Evolutionary conservation across 352 stramenopile species (phyloP).

Genomic region (Globisporangium middletonii): DNA sequence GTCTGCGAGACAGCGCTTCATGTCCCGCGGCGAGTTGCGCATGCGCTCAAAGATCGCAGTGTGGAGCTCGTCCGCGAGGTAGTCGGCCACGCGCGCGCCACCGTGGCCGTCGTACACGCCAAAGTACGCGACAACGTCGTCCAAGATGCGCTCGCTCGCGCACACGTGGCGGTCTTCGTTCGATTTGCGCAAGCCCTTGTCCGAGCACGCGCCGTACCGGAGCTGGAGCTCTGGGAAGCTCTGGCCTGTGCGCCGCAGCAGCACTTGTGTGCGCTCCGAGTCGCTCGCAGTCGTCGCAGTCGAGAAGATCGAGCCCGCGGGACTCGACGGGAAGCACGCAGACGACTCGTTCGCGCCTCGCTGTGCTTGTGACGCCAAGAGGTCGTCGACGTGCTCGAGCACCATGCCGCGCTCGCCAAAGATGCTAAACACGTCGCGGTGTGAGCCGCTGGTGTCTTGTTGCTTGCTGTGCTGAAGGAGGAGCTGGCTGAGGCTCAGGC

Average conservation of each 20-base stretch:
- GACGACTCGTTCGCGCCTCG: conserved; percentile 8
- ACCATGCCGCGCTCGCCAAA: conserved; percentile 75
- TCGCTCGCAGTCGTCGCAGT: conserved; percentile 70
- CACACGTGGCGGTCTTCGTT: conserved; percentile 76
- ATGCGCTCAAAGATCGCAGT: conserved; percentile 50
- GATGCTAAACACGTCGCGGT: conserved; percentile 85
- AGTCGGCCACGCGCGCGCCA: conserved; percentile 60
- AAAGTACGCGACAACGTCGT: conserved; percentile 74
- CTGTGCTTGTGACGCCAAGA: conserved; percentile 10
- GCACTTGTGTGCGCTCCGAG: conserved; percentile 59
- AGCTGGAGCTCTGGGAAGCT: conserved; percentile 46
- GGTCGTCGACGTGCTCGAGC: conserved; percentile 30
- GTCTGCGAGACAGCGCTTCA: conserved; percentile 28
- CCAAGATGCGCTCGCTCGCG: conserved; percentile 32
- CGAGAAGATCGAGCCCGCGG: conserved; percentile 62
- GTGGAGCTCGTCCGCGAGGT: conserved; percentile 56
- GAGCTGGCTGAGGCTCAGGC: conserved; percentile 48
- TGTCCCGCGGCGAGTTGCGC: conserved; percentile 24
- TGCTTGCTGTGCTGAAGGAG: conserved; percentile 52
- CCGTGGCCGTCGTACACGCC: conserved; percentile 84
- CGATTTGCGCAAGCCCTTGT: conserved; percentile 61
- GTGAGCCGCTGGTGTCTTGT: conserved; percentile 27
- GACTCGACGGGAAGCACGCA: conserved; percentile 43
- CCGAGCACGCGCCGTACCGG: conserved; percentile 65
- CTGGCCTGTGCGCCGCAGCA: conserved; percentile 41